These are phyloP conservation scores for Lactarius vividus DNA, from an alignment of 768 basidiomycete species.

Conservation along the genomic window DNA sequence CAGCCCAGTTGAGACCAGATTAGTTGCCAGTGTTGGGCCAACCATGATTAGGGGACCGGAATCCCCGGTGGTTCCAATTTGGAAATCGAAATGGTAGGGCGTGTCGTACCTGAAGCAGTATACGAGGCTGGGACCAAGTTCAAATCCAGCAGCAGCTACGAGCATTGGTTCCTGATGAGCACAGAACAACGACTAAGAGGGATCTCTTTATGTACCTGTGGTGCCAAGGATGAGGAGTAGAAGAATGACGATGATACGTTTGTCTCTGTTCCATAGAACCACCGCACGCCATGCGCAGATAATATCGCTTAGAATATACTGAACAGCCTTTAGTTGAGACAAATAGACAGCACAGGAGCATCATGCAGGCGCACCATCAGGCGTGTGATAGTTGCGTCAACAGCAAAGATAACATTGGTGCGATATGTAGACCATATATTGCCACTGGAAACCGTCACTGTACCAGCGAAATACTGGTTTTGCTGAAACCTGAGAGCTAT, in stretches of 20 bases:
- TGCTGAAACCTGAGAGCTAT: not conserved
- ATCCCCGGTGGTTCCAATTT: no score
- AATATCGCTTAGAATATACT: slow-evolving; percentile 1
- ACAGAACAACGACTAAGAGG: not conserved
- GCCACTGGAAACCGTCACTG: no score
- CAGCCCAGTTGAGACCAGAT: slow-evolving; percentile 4
- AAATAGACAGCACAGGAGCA: no score
- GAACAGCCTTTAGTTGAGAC: not conserved
- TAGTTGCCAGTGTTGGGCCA: not conserved
- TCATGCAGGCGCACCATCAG: no score
- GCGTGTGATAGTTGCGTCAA: no score
- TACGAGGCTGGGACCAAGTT: not conserved
- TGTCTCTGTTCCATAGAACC: not conserved
- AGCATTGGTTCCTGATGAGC: not conserved
- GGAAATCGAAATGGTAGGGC: no score
- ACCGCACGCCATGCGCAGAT: not conserved
- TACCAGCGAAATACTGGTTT: no score
- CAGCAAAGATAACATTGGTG: no score
- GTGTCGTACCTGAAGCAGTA: fast-evolving
- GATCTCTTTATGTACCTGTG: not conserved
- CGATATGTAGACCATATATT: no score
- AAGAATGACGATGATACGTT: not conserved
- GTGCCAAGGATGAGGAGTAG: not conserved
- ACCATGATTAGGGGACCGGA: not conserved
- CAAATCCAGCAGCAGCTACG: not conserved